A percentile compares a stretch with the other conserved stretches of the same genome.
These are phyloP conservation scores for Noccaea bulbosa DNA, from an alignment of 345 rosid species.

Conservation along the genomic window DNA sequence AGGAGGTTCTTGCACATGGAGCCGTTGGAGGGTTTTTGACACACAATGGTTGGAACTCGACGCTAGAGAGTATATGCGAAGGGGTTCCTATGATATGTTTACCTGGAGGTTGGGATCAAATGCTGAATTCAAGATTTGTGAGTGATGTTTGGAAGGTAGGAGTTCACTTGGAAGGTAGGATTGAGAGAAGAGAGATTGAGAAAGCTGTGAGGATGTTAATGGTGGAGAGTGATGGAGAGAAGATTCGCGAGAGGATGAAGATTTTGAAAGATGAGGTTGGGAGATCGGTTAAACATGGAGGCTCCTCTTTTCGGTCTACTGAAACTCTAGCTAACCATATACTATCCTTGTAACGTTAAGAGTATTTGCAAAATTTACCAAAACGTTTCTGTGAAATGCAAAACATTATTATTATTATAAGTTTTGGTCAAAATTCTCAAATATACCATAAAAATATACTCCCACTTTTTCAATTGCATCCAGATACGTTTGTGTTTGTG, in stretches of 20 bases:
- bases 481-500: no score
- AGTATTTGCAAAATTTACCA: not conserved
- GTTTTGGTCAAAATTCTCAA: no score
- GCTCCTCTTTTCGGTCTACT: constrained; percentile 34
- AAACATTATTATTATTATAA: not conserved
- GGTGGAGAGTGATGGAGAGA: constrained; percentile 25
- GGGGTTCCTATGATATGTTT: constrained; percentile 45
- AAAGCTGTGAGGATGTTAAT: constrained; percentile 33
- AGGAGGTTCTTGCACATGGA: constrained; percentile 39
- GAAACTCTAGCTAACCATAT: constrained; percentile 33
- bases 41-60: constrained; percentile 45
- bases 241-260: constrained; percentile 38
- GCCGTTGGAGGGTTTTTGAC: constrained; percentile 42
- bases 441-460: no score
- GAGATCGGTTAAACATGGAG: constrained; percentile 34
- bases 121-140: constrained; percentile 41
- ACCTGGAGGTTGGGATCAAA: constrained; percentile 43
- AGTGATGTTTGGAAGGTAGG: constrained; percentile 39
- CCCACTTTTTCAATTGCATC: no score
- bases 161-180: constrained; percentile 33
- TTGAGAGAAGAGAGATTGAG: constrained; percentile 38
- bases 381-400: not conserved
- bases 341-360: constrained; percentile 14
- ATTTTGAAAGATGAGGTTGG: constrained; percentile 25
- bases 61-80: constrained; percentile 44